A percentile compares a stretch with the other conserved stretches of the same genome.
These are phyloP conservation scores for Metschnikowia matae DNA, from an alignment of 805 yeast species.

Conservation along the genomic window DNA sequence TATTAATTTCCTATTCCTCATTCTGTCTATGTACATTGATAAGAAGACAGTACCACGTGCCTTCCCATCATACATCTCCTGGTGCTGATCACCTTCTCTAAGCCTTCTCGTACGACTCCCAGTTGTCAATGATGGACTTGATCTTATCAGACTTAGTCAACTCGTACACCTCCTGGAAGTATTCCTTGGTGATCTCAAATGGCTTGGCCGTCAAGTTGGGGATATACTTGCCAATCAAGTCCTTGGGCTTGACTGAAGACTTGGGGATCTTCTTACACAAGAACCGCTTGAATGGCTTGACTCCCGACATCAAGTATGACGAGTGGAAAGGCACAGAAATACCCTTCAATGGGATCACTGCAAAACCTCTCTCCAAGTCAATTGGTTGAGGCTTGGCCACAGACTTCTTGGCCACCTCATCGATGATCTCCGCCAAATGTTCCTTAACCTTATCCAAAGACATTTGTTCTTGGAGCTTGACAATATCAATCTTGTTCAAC, in stretches of 20 bases:
- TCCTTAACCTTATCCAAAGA: constrained; percentile 83
- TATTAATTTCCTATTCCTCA: background rate
- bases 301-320: constrained; percentile 97
- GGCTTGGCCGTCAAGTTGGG: constrained; percentile 99
- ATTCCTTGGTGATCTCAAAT: constrained; percentile 91
- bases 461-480: constrained; percentile 75
- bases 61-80: background rate
- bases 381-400: constrained; percentile 92
- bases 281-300: constrained; percentile 97
- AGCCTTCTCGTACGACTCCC: constrained; percentile 77
- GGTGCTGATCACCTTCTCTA: constrained; percentile 16
- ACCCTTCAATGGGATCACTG: constrained; percentile 97
- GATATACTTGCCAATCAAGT: constrained; percentile 90
- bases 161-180: constrained; percentile 92
- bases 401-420: constrained; percentile 78
- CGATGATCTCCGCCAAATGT: constrained; percentile 83
- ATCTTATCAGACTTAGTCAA: constrained; percentile 90
- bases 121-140: constrained; percentile 84
- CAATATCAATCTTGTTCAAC: constrained; percentile 90
- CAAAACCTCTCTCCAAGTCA: constrained; percentile 95
- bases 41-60: constrained; percentile 20
- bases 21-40: background rate
- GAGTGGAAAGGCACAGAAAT: constrained; percentile 99
- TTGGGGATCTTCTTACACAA: constrained; percentile 92
- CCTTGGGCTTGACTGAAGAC: constrained; percentile 92